Percentiles rank a stretch among this genome's conserved stretches.
Evolutionary conservation across 1,284 basidiomycete genomes (phyloP).

Genomic region (Sporisorium reilianum): DNA sequence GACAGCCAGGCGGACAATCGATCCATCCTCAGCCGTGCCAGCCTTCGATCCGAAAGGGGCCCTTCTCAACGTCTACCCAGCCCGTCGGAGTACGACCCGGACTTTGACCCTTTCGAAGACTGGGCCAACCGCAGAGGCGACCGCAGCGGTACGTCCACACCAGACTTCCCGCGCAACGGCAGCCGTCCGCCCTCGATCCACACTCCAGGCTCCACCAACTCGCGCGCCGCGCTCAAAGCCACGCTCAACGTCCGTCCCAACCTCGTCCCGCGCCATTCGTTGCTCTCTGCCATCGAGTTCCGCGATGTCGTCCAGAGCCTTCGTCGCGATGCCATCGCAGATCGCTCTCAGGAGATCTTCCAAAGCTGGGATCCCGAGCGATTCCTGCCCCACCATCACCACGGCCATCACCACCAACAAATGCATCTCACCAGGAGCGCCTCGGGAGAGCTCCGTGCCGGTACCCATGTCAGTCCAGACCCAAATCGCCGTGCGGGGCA

Average conservation of each 20-base stretch:
- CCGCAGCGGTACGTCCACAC: constrained; percentile 27
- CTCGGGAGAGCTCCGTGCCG: constrained; percentile 19
- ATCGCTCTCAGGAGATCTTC: constrained; percentile 58
- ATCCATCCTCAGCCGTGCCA: constrained; percentile 32
- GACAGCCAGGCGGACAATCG: constrained; percentile 33
- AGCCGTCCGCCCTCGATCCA: constrained; percentile 31
- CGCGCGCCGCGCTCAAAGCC: constrained; percentile 15
- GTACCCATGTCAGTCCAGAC: constrained; percentile 8
- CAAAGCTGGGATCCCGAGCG: constrained; percentile 60
- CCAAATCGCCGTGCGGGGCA: constrained; percentile 20
- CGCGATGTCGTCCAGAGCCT: constrained; percentile 86
- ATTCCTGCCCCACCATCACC: constrained; percentile 55
- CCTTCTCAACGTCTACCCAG: constrained; percentile 40
- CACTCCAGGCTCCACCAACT: constrained; percentile 32
- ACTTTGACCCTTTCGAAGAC: constrained; percentile 57
- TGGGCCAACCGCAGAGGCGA: constrained; percentile 38
- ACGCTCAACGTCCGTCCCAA: constrained; percentile 35
- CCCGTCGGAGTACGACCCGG: constrained; percentile 57
- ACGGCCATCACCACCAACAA: constrained; percentile 26
- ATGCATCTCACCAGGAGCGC: constrained; percentile 13
- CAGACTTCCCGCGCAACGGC: constrained; percentile 12
- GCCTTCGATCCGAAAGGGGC: constrained; percentile 14
- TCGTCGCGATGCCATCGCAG: constrained; percentile 71
- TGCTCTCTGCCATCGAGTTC: constrained; percentile 93
- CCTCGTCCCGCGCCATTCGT: constrained; percentile 72